Conservation (phyloP, 768 basidiomycete species). For the Rhodocollybia butyracea region DNA sequence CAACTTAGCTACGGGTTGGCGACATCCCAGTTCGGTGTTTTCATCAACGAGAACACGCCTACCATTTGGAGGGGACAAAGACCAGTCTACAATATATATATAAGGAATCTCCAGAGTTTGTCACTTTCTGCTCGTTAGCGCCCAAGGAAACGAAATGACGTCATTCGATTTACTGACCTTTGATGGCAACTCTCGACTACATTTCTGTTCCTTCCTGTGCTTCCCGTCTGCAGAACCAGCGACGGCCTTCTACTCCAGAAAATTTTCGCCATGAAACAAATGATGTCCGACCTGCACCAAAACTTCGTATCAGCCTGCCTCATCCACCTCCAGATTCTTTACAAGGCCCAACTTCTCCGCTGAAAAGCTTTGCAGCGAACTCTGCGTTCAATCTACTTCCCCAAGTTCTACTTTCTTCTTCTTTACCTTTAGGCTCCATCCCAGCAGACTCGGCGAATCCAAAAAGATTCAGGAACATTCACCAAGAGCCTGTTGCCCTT, state of each 20-base stretch:
- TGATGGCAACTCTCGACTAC: slow-evolving; percentile 53
- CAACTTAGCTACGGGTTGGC: no score
- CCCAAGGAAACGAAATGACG: no score
- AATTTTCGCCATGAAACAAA: slow-evolving; percentile 10
- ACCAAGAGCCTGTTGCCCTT: slow-evolving; percentile 29
- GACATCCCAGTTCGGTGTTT: no score
- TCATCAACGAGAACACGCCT: no score
- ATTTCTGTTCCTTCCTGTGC: slow-evolving; percentile 40
- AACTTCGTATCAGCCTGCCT: slow-evolving; percentile 41
- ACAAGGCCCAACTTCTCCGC: slow-evolving; percentile 20
- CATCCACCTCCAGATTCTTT: slow-evolving; percentile 26
- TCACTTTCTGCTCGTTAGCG: no score
- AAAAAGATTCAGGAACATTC: slow-evolving; percentile 2
- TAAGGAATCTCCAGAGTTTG: no score
- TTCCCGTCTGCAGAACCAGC: slow-evolving; percentile 29
- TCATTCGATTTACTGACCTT: no score
- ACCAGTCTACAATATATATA: no score
- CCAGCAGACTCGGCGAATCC: slow-evolving; percentile 15
- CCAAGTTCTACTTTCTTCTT: slow-evolving; percentile 33
- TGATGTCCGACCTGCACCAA: slow-evolving; percentile 36
- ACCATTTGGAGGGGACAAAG: no score
- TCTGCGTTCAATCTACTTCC: slow-evolving; percentile 34
- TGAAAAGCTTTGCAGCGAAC: slow-evolving; percentile 20
- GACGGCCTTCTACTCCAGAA: neutral
- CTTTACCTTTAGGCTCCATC: slow-evolving; percentile 17